Base-by-base conservation (phyloP, 164 flowering plant species). In the Nymphaea thermarum region DNA sequence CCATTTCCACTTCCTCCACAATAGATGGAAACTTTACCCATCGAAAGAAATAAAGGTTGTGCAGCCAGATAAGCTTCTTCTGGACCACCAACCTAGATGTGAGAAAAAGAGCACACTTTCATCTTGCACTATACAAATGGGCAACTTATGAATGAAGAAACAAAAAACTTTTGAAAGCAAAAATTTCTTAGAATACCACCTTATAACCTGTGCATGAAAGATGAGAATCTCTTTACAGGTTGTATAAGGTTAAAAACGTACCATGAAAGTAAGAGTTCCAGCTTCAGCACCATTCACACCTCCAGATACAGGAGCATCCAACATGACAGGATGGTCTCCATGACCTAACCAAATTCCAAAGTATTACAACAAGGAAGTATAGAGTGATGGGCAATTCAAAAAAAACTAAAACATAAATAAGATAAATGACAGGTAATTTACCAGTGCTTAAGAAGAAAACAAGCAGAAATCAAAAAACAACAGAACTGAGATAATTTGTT, bases 221-320 rank as follows among this genome's bases (percentile, higher is more conserved):
- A 18, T 60, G 0, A 60, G 6, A 60, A 60, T 15, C n/a, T 7
- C 5, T 60, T 16, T 60, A 7, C 6, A 64, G 14, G 7, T 45
- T 45, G 10, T 10, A 45, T 5, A 45, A 45, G 10, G 10, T 10
- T 45, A 10, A 45, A n/a, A 60, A n/a, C 55, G 75, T 79, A 92
- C 98, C 94, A 92, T 92, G 80, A 92, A 92, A 68, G 98, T 92
- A 53, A 92, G 93, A n/a, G 87, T 81, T 65, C 87, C 91, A 70
- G 87, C 83, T 79, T 90, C 95, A 57, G 98, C 98, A 78, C 96
- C 92, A 73, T 83, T 81, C 76, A 88, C 85, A 75, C 98, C 96
- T 76, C 98, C 98, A 71, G 98, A 93, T 6, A 93, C 98, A 70
- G 96, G 96, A 73, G 98, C 98, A 87, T 93, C 98, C 81, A 93